Base-by-base conservation (phyloP, 768 basidiomycete genomes). In the Mycena sanguinolenta region DNA sequence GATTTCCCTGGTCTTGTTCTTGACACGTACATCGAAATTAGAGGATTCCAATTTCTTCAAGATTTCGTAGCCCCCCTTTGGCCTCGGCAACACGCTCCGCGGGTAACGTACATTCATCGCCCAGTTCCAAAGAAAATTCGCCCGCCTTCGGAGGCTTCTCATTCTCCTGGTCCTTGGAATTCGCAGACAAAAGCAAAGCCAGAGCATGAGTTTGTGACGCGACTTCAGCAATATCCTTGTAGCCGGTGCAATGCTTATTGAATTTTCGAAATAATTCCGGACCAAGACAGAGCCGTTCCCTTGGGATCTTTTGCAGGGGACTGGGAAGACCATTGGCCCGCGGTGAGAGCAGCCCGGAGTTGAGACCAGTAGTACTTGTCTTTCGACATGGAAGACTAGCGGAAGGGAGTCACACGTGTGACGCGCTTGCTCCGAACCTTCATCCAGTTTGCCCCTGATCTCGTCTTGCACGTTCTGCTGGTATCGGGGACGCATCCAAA, bases 191-290 rank as follows among this genome's bases (percentile, higher is more conserved):
- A 53, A 92, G 83, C 36, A 92, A 76, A 7, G 89, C 87, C 34
- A 95, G 82, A 0, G 86, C 85, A 36, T 91, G 91, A 0, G 89
- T 94, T 74, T 92, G 89, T 0, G 85, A 87, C 21, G 91, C 92
- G 68, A 94, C 84, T 73, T 92, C 89, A 4, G 89, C 84, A 17
- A 92, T 82, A 66, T 91, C 90, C 69, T 78, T 74, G 73, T 85
- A 89, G 0, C 91, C 90, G 7, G 79, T 79, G 75, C 91, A 92
- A 73, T 96, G 95, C 72, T 96, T 96, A 78, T 92, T 91, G 82
- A 94, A 95, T 80, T 96, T 96, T 72, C 93, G 88, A 46, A 96
- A 80, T 16, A 96, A 87, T 75, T 94, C n/a, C 92, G 2, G 90
- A 84, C 95, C 95, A 96, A 14, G 90, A 82, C 19, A 96, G 78